Evolutionary conservation across 495 filamentous ascomycete species (phyloP).

Genomic region (Neurospora sp.): DNA sequence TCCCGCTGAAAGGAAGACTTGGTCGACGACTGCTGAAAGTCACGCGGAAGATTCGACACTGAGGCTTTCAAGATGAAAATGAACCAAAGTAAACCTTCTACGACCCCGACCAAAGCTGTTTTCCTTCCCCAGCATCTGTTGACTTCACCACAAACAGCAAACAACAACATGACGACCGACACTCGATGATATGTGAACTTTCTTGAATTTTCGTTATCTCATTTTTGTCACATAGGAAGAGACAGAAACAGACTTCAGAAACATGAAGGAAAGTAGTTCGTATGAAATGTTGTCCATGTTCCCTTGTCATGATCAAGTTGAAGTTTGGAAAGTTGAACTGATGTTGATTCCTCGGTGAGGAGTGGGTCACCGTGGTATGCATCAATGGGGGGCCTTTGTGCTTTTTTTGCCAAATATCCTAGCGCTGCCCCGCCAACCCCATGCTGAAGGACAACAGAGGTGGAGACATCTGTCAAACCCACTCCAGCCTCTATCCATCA

Average conservation of each 20-base stretch:
- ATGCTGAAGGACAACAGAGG: neutral
- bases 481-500: neutral
- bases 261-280: neutral
- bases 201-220: neutral
- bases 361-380: conserved; percentile 4
- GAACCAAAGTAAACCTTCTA: neutral
- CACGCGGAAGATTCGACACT: neutral
- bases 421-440: neutral
- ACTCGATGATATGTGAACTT: neutral
- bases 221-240: neutral
- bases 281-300: neutral
- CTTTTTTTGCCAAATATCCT: neutral
- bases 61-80: neutral
- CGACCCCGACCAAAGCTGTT: neutral
- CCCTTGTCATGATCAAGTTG: neutral
- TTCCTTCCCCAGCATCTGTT: neutral
- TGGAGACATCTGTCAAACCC: neutral
- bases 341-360: neutral
- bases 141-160: neutral
- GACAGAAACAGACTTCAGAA: neutral
- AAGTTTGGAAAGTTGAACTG: neutral
- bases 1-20: neutral
- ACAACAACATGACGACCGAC: neutral
- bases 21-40: neutral
- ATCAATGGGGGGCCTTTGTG: conserved; percentile 1